Evolutionary conservation across 2,329 filamentous ascomycete species (phyloP).

Genomic region (Plectosphaerella plurivora): DNA sequence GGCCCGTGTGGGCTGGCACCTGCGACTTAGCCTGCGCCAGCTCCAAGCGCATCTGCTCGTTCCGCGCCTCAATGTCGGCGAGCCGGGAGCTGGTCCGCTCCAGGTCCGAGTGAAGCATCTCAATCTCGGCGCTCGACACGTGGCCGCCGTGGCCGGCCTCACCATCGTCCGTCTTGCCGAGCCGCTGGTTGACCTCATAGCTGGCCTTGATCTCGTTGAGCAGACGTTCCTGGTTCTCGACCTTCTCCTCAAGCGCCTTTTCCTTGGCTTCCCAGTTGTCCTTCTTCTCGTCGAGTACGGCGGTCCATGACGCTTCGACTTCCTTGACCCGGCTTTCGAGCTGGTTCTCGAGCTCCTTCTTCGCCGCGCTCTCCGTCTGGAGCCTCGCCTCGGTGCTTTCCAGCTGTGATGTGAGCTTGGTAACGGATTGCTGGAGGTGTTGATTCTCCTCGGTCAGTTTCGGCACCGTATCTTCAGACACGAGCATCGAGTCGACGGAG

Average conservation of each 20-base stretch:
- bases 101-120: conserved; percentile 87
- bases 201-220: conserved; percentile 94
- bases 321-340: conserved; percentile 81
- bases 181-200: conserved; percentile 90
- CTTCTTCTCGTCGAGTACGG: conserved; percentile 86
- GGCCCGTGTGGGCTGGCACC: conserved; percentile 53
- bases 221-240: conserved; percentile 88
- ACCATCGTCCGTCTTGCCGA: conserved; percentile 66
- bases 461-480: conserved; percentile 88
- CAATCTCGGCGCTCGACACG: conserved; percentile 83
- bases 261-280: conserved; percentile 97
- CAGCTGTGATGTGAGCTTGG: conserved; percentile 71
- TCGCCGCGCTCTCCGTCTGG: conserved; percentile 69
- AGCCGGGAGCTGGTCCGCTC: conserved; percentile 84
- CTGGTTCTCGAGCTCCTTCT: conserved; percentile 71
- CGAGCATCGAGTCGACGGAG: conserved; percentile 87
- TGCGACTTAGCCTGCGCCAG: conserved; percentile 84
- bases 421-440: conserved; percentile 75
- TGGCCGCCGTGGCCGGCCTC: conserved; percentile 56
- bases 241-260: conserved; percentile 83
- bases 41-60: conserved; percentile 88
- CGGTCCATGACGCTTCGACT: conserved; percentile 83
- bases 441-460: conserved; percentile 86
- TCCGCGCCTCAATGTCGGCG: conserved; percentile 87
- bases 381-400: conserved; percentile 78